Evolutionary conservation across 2,329 filamentous ascomycete species (phyloP).

Genomic region (Neonectria punicea): DNA sequence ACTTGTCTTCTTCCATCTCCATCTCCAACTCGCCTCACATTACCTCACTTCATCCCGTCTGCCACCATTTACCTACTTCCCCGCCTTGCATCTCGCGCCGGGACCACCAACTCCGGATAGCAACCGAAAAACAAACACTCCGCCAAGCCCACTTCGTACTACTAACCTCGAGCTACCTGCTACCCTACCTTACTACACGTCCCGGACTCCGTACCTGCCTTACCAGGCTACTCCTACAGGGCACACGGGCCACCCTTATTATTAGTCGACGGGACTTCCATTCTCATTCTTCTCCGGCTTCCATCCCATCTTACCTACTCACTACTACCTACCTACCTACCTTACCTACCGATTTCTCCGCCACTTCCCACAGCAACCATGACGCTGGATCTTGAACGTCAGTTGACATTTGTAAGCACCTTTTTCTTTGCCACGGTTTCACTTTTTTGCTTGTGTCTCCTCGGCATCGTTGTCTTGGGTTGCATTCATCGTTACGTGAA

Average conservation of each 20-base stretch:
- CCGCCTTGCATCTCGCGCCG: constrained; percentile 1
- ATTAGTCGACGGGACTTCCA: background rate
- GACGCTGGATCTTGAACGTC: constrained; percentile 83
- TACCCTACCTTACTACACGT: background rate
- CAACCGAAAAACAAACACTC: background rate
- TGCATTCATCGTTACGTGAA: background rate
- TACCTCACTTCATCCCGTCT: constrained; percentile 4
- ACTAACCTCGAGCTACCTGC: background rate
- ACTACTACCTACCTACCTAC: background rate
- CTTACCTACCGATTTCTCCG: constrained; percentile 5
- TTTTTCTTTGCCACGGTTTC: background rate
- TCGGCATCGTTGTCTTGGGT: constrained; percentile 3
- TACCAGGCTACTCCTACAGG: constrained; percentile 13
- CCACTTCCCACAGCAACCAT: constrained; percentile 50
- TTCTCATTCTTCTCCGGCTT: constrained; percentile 10
- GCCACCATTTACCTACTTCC: background rate
- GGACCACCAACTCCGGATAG: background rate
- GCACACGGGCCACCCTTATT: constrained; percentile 13
- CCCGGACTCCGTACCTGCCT: background rate
- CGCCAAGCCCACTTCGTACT: background rate
- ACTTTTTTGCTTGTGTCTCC: background rate
- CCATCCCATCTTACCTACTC: constrained; percentile 1
- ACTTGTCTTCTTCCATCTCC: background rate
- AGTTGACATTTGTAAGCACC: constrained; percentile 79
- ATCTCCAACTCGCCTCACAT: no score